Evolutionary conservation across 2,329 filamentous ascomycete genomes (phyloP), one percentile per base, ranked within the genome.

Genomic region (Ophiobolus disseminans): DNA sequence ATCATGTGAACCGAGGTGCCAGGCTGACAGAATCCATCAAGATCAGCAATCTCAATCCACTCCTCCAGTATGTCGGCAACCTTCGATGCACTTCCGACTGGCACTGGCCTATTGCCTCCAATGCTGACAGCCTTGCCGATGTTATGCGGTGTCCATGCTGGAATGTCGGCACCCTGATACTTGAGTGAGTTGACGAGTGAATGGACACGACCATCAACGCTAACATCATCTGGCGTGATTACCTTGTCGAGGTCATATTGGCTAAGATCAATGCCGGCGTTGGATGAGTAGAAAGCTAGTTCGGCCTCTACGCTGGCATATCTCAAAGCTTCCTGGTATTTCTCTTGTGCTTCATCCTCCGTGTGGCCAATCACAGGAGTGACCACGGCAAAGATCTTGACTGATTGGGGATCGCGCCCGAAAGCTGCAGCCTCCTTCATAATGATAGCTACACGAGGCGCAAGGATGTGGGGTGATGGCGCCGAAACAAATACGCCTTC

Each of bases 401-500:
- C 83, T 45, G 76, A 78, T 2, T 65, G 66, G 0, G 82, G 80
- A 60, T 88, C 80, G 2, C 86, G 76, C 0, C 84, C 84, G 34
- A 79, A 50, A 1, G 74, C 73, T 17, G 68, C 68, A 0, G 86
- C 85, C 25, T 82, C 63, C 45, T 78, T 70, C 2, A 86, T 78
- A 19, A 88, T 82, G 49, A 86, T 84, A 1, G 80, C 77, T 7
- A 89, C 80, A 21, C 78, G 82, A 61, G 80, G 82, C 2, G 80
- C 79, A 19, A 85, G 81, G 0, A 85, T 81, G 1, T 76, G 74
- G 0, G 86, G 83, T 2, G 80, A 81, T 62, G 88, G 85, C 0
- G 83, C 84, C 0, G 82, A 84, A 1, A 87, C 80, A 58, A 89
- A 89, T 44, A 89, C 84, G 4, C 80, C 85, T 60, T 89, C 86